Percentiles rank a stretch among this genome's conserved stretches.
phyloP scores from a whole-genome alignment of 768 basidiomycete species.

The Hericium rajendrae region DNA sequence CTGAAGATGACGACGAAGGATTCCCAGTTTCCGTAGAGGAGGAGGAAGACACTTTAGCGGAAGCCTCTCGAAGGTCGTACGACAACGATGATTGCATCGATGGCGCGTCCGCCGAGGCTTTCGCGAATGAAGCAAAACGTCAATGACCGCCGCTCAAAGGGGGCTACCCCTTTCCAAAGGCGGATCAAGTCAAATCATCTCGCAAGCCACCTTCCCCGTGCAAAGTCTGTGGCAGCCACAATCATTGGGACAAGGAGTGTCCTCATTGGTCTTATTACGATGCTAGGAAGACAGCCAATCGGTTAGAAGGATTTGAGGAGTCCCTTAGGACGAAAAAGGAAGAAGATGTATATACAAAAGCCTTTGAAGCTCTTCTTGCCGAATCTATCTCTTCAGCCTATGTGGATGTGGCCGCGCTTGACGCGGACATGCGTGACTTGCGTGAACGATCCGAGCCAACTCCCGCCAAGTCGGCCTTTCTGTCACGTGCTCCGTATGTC shows the following conservation, averaged over 20 bases:
- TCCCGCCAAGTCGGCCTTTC: too few relatives aligned
- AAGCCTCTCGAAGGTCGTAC: background rate
- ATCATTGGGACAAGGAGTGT: background rate
- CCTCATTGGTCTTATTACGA: too few relatives aligned
- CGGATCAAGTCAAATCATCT: background rate
- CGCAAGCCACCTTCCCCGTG: background rate
- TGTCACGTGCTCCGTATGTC: background rate
- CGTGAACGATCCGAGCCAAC: background rate
- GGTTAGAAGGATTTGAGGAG: too few relatives aligned
- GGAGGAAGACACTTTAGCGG: background rate
- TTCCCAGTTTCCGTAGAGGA: background rate
- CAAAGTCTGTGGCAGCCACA: slow-evolving; percentile 20
- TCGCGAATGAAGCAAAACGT: background rate
- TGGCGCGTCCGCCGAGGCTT: too few relatives aligned
- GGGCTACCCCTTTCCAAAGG: background rate
- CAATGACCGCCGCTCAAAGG: background rate
- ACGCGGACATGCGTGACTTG: background rate
- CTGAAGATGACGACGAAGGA: background rate
- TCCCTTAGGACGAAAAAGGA: too few relatives aligned
- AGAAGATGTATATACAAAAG: slow-evolving; percentile 3
- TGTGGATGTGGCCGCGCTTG: background rate
- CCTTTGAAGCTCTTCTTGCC: background rate
- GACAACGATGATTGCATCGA: background rate
- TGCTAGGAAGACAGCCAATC: too few relatives aligned
- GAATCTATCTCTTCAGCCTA: background rate